Evolutionary conservation across 1,284 basidiomycete species (phyloP).

Genomic region (Spongispora temasekensis): DNA sequence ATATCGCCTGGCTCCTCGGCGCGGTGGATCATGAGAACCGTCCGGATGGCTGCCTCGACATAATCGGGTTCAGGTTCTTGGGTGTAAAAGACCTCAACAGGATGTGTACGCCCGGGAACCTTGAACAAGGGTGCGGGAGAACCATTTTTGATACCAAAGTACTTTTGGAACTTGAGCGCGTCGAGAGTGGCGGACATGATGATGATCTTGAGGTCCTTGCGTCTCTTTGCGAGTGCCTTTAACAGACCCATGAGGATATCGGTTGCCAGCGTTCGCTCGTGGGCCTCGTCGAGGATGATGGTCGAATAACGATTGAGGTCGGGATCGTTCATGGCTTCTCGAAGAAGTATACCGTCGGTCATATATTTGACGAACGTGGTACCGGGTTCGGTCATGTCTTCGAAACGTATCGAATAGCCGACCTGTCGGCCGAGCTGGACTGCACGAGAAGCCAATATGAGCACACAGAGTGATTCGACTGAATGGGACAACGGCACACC

Average conservation of each 20-base stretch:
- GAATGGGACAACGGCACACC: constrained; percentile 48
- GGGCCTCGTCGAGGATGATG: constrained; percentile 98
- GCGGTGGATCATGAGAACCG: constrained; percentile 96
- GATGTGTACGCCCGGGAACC: constrained; percentile 95
- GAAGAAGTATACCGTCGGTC: constrained; percentile 98
- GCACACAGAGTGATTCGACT: neutral
- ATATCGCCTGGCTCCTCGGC: constrained; percentile 95
- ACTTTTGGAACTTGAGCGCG: constrained; percentile 95
- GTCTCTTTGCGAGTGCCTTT: constrained; percentile 74
- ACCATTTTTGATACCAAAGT: constrained; percentile 73
- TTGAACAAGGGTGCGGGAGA: constrained; percentile 85
- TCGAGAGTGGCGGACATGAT: constrained; percentile 99
- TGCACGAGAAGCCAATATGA: constrained; percentile 32
- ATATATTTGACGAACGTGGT: constrained; percentile 97
- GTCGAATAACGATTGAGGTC: constrained; percentile 90
- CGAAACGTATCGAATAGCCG: constrained; percentile 98
- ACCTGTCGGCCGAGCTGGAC: constrained; percentile 92
- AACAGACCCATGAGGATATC: constrained; percentile 98
- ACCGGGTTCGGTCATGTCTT: constrained; percentile 93
- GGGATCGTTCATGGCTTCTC: constrained; percentile 98
- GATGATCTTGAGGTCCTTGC: constrained; percentile 93
- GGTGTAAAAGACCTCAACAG: constrained; percentile 96
- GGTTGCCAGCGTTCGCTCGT: constrained; percentile 97
- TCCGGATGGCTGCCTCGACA: constrained; percentile 95
- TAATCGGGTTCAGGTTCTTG: constrained; percentile 97